Percentiles rank a stretch among this genome's conserved stretches.
Conservation (phyloP, 257 asterid species). For the Nicotiana attenuata region DNA sequence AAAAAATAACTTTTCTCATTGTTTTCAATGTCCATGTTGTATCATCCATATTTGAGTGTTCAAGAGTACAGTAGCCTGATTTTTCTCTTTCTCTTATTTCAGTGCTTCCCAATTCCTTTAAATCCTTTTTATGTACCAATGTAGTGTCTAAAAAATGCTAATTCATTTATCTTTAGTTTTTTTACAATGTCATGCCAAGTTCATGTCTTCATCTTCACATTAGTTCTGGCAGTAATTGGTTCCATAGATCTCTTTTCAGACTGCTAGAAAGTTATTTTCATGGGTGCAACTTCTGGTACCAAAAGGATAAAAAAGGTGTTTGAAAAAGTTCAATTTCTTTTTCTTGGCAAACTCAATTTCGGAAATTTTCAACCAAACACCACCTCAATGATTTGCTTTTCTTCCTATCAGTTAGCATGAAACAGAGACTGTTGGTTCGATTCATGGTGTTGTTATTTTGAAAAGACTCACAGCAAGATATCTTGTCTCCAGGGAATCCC, state of each 20-base stretch:
- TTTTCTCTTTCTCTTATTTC: background rate
- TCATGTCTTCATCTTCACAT: background rate
- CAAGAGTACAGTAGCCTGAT: background rate
- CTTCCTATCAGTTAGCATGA: background rate
- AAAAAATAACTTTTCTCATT: background rate
- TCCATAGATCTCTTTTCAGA: background rate
- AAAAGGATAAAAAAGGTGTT: background rate
- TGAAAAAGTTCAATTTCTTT: background rate
- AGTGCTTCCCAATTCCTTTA: background rate
- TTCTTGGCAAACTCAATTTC: background rate
- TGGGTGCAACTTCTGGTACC: too few species aligned
- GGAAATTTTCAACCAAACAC: background rate
- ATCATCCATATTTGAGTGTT: background rate
- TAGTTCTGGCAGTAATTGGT: background rate
- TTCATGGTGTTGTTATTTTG: background rate
- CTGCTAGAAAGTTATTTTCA: background rate
- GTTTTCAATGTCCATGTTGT: background rate
- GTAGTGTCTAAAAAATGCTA: background rate
- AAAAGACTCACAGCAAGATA: conserved; percentile 14
- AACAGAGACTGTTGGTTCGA: background rate
- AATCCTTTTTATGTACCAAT: background rate
- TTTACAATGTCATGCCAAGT: background rate
- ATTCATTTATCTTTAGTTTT: background rate
- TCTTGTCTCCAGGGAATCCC: conserved; percentile 49
- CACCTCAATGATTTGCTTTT: background rate